A percentile compares a stretch with the other conserved stretches of the same genome.
Evolutionary conservation across 179 eudicot genomes (phyloP).

Genomic region (Silene coronaria): DNA sequence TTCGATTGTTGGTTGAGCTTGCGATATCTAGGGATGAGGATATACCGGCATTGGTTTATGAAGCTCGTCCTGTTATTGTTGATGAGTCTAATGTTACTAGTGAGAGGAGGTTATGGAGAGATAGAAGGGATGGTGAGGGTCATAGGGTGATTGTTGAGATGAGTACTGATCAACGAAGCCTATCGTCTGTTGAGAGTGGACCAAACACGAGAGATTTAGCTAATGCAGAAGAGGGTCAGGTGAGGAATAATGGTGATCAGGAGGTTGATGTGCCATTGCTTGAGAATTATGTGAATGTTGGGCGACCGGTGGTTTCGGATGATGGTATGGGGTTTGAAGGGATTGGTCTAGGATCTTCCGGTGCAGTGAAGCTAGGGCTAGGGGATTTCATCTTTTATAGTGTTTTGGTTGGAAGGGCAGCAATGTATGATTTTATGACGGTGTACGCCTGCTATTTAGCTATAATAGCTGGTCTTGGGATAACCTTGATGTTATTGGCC

Average conservation of each 20-base stretch:
- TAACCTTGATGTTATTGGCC: conserved; percentile 73
- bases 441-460: conserved; percentile 93
- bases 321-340: conserved; percentile 72
- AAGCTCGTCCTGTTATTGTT: conserved; percentile 66
- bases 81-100: conserved; percentile 27
- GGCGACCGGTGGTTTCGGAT: conserved; percentile 25
- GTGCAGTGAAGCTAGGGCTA: conserved; percentile 82
- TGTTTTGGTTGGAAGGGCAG: conserved; percentile 94
- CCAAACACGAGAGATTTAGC: conserved; percentile 32
- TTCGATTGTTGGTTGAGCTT: conserved; percentile 84
- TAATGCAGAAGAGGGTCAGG: conserved; percentile 43
- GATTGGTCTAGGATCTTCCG: conserved; percentile 85
- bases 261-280: conserved; percentile 60
- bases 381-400: conserved; percentile 94
- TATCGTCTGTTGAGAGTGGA: conserved; percentile 26
- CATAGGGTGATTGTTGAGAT: conserved; percentile 15
- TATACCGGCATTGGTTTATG: conserved; percentile 91
- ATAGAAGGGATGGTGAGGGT: conserved; percentile 22
- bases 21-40: conserved; percentile 91
- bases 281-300: conserved; percentile 38
- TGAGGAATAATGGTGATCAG: conserved; percentile 22
- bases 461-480: conserved; percentile 90
- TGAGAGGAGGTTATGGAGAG: conserved; percentile 68
- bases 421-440: conserved; percentile 94
- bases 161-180: conserved; percentile 18